phyloP scores from a whole-genome alignment of 2,329 filamentous ascomycete species.

The Rhynchosporium secalis region DNA sequence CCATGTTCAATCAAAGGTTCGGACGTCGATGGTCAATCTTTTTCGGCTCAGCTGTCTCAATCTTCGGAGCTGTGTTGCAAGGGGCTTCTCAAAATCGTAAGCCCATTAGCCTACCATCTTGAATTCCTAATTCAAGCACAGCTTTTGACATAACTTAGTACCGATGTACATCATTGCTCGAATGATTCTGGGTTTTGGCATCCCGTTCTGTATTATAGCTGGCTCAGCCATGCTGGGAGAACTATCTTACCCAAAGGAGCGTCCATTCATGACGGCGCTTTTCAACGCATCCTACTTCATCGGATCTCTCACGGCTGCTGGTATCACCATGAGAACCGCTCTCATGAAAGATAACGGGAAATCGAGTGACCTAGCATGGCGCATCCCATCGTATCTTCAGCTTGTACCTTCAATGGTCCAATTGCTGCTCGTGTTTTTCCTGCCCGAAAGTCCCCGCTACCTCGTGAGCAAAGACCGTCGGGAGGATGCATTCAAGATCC shows the following conservation, averaged over 20 bases:
- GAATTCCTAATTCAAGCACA: background rate
- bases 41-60: conserved; percentile 54
- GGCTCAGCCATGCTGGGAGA: conserved; percentile 56
- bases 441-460: conserved; percentile 59
- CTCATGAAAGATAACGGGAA: conserved; percentile 40
- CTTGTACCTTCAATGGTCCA: conserved; percentile 32
- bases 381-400: conserved; percentile 47
- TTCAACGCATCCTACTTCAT: conserved; percentile 56
- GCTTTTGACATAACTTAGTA: conserved; percentile 39
- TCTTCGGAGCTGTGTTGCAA: conserved; percentile 56
- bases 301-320: conserved; percentile 46
- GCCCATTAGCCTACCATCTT: conserved; percentile 24
- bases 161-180: conserved; percentile 55
- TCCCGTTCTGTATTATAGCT: conserved; percentile 52
- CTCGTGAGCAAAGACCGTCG: conserved; percentile 57
- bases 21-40: conserved; percentile 57
- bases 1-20: conserved; percentile 50
- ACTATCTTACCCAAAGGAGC: conserved; percentile 54
- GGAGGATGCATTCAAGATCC: conserved; percentile 56
- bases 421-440: conserved; percentile 38
- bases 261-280: conserved; percentile 52
- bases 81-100: conserved; percentile 42
- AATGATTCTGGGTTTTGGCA: conserved; percentile 54
- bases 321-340: conserved; percentile 46
- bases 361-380: conserved; percentile 43